Base-by-base conservation (phyloP, 305 asterid genomes). In the Caryopteris hybrid region DNA sequence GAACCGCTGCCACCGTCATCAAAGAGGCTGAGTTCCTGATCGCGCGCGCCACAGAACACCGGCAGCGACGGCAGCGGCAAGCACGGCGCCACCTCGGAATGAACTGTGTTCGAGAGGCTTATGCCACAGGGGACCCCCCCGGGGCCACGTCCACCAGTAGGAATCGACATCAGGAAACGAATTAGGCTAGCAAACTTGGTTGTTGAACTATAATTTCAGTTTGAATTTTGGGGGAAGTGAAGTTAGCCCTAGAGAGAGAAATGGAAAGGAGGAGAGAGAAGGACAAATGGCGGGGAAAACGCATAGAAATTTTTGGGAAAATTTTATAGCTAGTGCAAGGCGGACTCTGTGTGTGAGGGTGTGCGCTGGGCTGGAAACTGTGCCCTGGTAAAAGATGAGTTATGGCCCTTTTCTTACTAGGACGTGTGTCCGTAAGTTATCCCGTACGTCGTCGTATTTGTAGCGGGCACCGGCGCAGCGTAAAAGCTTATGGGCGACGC, bases 1-100 rank as follows among this genome's bases (percentile, higher is more conserved):
- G 87, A 74, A 64, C 76, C 60, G 36, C 80, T 73, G 25, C 75
- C 84, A 64, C 64, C 25, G 17, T 67, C 81, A 8, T 91, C 96
- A 14, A 84, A 78, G 68, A 94, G 74, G 61, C 87, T 80, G 39
- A 91, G 85, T 51, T 86, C 93, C 82, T 87, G 94, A 79, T 89
- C 92, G 3, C 83, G 84, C 46, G 92, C 91, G 29, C 99, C 99
- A 72, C 99, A 93, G 70, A 84, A 87, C 62, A 94, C 98, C 64
- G 99, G 98, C 20, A 94, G 88, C 72, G 97, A 82, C 74, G 97
- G 96, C 75, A 94, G 76, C 69, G 96, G 96, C 87, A 94, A 64
- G 82, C 91, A 82, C 66, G 90, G 80, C 52, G 96, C 88, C 67
- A 89, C 91, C 75, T 94, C 99, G 41, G 95, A 83, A 80, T 94